Conservation (phyloP, 768 basidiomycete genomes). For the Tephrocybe sp. region DNA sequence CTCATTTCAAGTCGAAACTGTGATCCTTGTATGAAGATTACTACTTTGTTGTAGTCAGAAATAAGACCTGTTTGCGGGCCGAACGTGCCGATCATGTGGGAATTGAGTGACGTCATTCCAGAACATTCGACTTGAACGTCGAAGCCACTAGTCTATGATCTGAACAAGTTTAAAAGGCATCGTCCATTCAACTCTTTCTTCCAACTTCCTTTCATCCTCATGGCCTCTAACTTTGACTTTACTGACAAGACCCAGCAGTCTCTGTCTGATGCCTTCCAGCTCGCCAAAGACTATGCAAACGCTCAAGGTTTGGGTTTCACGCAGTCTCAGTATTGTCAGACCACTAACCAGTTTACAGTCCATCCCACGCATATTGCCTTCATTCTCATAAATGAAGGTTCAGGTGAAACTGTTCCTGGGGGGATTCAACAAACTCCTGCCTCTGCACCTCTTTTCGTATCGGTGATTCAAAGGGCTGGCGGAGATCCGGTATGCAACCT, state of each 20-base stretch:
- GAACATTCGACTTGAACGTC: conserved; percentile 6
- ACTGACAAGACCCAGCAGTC: conserved; percentile 82
- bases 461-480: conserved; percentile 80
- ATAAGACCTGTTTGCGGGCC: neutral
- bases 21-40: neutral
- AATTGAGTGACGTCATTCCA: conserved; percentile 11
- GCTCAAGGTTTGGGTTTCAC: conserved; percentile 59
- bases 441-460: conserved; percentile 65
- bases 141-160: neutral
- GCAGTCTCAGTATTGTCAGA: conserved; percentile 1
- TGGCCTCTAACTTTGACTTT: conserved; percentile 69
- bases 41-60: neutral
- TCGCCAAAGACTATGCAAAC: conserved; percentile 83
- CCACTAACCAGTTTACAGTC: conserved; percentile 42
- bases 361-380: conserved; percentile 83
- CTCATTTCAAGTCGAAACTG: conserved; percentile 17
- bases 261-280: conserved; percentile 69
- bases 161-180: neutral
- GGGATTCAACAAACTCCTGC: conserved; percentile 26
- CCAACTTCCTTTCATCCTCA: conserved; percentile 25
- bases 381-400: conserved; percentile 73
- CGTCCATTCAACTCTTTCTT: neutral
- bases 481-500: conserved; percentile 72
- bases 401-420: conserved; percentile 34
- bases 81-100: too few relatives aligned